Conservation (phyloP, 2,329 filamentous ascomycete genomes). For the Claviceps humidiphila region DNA sequence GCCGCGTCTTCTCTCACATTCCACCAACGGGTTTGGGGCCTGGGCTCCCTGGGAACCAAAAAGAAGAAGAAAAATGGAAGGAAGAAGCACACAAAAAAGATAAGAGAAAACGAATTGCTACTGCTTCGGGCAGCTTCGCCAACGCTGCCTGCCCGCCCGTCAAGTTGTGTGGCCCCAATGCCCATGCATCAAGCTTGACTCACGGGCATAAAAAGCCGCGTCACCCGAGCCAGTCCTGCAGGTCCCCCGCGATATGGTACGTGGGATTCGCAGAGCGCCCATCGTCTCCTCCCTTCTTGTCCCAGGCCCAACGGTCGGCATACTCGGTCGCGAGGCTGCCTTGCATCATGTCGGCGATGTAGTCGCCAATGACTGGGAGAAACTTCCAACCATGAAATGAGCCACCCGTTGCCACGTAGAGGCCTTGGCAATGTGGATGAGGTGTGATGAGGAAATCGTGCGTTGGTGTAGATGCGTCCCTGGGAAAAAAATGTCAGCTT, state of each 20-base stretch:
- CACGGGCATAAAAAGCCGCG: not conserved
- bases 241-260: constrained; percentile 26
- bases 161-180: no score
- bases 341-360: constrained; percentile 37
- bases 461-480: constrained; percentile 48
- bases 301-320: constrained; percentile 31
- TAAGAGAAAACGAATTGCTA: not conserved
- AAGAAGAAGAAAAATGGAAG: not conserved
- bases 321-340: constrained; percentile 25
- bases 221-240: constrained; percentile 24
- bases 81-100: not conserved
- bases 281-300: constrained; percentile 25
- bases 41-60: not conserved
- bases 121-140: not conserved
- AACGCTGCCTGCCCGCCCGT: not conserved
- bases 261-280: constrained; percentile 28
- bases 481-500: constrained; percentile 16
- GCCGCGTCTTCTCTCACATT: not conserved
- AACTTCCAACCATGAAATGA: constrained; percentile 56
- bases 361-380: constrained; percentile 47
- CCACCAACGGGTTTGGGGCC: not conserved
- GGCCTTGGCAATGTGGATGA: constrained; percentile 31
- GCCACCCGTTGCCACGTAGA: constrained; percentile 49
- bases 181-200: not conserved
- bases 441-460: constrained; percentile 50